Base-by-base conservation (phyloP, 2,329 filamentous ascomycete genomes). In the Aspergillus carbonarius region DNA sequence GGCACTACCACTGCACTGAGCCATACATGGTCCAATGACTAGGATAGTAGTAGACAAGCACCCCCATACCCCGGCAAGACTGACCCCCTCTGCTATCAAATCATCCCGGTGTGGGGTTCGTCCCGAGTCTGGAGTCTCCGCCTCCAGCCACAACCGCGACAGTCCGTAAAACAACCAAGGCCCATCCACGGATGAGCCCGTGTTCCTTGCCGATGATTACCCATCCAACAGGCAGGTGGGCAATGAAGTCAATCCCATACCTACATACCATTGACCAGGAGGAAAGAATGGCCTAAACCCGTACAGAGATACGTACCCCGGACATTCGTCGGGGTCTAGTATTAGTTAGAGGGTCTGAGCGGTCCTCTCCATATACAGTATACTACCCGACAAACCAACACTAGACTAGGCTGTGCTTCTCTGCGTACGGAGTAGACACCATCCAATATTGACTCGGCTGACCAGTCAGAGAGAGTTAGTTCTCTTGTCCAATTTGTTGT, bases 141-240 rank as follows among this genome's bases (percentile, higher is more conserved):
- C 44, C 13, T 47, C 42, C 25, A 48, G 42, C 42, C 42, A 47
- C 42, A 47, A 27, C 42, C 42, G 13, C 13, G 13, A 17, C 42
- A 25, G 23, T 8, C 20, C 20, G 7, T 25, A 20, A 27, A 30
- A 17, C 25, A 17, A 1, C 25, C 23, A 32, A 48, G 23, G 9
- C 23, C 23, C 18, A 23, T 42, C n/a, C 8, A 30, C 27, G 44
- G 12, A 46, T 5, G 25, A 30, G 44, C n/a, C 25, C 17, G 25
- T 48, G 7, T 17, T 51, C 13, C 25, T 51, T 51, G 46, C 58
- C 55, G 58, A 60, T 40, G 37, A 55, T 60, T 60, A 60, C 44
- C 58, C 58, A 35, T 40, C 51, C 23, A 35, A 32, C 17, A 18
- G 58, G 58, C 37, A 60, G 17, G 18, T 27, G 27, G 42, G 8